A percentile compares a stretch with the other conserved stretches of the same genome.
Conservation (phyloP, 192 early-diverging fungal genomes). For the Coemansia sp. region DNA sequence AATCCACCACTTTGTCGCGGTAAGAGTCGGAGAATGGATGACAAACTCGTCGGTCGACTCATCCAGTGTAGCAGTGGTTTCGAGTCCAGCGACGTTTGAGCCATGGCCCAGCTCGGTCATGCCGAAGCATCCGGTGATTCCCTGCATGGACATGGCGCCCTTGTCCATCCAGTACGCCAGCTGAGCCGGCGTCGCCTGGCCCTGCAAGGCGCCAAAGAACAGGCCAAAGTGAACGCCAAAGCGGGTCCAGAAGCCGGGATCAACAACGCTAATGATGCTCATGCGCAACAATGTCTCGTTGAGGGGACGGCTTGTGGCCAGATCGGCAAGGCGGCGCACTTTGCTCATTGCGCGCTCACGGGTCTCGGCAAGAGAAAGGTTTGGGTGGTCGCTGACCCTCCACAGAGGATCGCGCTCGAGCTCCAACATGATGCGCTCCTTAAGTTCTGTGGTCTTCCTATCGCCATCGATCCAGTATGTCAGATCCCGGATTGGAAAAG, state of each 20-base stretch:
- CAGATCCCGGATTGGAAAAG: conserved; percentile 76
- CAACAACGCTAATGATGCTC: conserved; percentile 78
- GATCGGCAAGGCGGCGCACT: conserved; percentile 68
- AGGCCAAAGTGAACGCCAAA: conserved; percentile 89
- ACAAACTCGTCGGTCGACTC: conserved; percentile 81
- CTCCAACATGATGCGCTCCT: conserved; percentile 82
- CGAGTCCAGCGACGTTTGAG: conserved; percentile 87
- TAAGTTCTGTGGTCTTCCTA: conserved; percentile 61
- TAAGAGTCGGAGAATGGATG: conserved; percentile 76
- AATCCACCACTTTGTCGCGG: conserved; percentile 96
- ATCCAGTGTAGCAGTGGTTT: conserved; percentile 91
- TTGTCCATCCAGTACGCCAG: conserved; percentile 82
- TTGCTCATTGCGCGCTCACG: conserved; percentile 87
- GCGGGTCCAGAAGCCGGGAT: conserved; percentile 89
- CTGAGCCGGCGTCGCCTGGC: conserved; percentile 82
- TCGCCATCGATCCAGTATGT: conserved; percentile 86
- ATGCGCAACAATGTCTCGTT: conserved; percentile 73
- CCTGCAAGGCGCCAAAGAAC: conserved; percentile 84
- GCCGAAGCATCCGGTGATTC: conserved; percentile 87
- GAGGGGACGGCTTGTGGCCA: conserved; percentile 71
- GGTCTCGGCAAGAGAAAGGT: conserved; percentile 73
- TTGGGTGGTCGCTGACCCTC: conserved; percentile 77
- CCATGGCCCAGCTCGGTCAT: conserved; percentile 95
- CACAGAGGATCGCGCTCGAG: conserved; percentile 84
- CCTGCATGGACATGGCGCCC: conserved; percentile 80